Conservation (phyloP, 768 basidiomycete species). For the Russula lepida region DNA sequence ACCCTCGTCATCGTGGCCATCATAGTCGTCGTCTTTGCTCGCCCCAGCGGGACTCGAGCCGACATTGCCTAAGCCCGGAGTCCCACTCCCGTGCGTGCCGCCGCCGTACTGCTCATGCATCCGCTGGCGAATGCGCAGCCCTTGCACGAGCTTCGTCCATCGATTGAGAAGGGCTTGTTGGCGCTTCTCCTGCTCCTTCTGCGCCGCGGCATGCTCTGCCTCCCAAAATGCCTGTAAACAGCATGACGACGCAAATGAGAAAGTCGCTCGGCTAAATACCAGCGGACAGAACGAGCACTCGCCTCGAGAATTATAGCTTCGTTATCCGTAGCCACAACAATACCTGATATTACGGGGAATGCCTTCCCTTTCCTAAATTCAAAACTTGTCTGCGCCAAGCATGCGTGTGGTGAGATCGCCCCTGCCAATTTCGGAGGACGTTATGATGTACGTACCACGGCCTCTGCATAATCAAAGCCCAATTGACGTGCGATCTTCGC, state of each 20-base stretch:
- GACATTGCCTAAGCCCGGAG: not conserved
- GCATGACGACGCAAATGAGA: not conserved
- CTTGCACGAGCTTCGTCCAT: constrained; percentile 84
- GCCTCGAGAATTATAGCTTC: constrained; percentile 71
- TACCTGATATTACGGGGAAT: constrained; percentile 72
- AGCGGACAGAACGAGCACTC: constrained; percentile 6
- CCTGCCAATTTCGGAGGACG: not conserved
- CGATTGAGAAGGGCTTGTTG: constrained; percentile 77
- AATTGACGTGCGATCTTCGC: constrained; percentile 84
- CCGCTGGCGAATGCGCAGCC: constrained; percentile 76
- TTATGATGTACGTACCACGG: constrained; percentile 60
- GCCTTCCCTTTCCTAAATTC: constrained; percentile 93
- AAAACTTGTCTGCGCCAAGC: constrained; percentile 69
- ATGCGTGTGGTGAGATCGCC: not conserved
- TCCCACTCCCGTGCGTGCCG: not conserved
- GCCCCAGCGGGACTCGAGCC: not conserved
- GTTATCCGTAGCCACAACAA: constrained; percentile 80
- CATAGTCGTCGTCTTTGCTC: not conserved
- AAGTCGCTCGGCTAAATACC: not conserved
- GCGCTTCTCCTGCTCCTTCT: constrained; percentile 66
- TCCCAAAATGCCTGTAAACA: constrained; percentile 73
- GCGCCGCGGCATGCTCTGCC: constrained; percentile 66
- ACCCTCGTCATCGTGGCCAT: not conserved
- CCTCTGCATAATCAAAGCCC: constrained; percentile 87
- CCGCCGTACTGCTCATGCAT: constrained; percentile 69